Evolutionary conservation across 129 eudicot genomes (phyloP), one percentile per base, ranked within the genome.

Genomic region (Erigeron canadensis): DNA sequence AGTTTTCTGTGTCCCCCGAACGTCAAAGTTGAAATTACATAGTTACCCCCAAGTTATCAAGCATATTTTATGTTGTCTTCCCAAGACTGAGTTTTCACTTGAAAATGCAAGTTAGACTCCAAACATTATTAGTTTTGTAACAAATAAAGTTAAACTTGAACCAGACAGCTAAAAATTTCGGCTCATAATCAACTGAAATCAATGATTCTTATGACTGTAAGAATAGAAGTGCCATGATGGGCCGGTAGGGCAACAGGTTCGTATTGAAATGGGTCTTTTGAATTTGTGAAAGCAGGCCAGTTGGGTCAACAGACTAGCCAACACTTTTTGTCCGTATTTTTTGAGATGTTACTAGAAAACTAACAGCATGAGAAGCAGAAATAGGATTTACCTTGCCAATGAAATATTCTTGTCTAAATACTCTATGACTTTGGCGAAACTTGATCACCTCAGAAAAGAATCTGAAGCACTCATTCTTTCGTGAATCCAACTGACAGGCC

Each of bases 361-460:
- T 50, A 15, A 18, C 56, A 5, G 19, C 56, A 15, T 50, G 16
- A 50, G 55, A 50, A 50, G 56, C 56, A 50, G 40, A 51, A 17
- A 47, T 40, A 69, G n/a, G 15, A 57, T 57, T 70, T 86, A 94
- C 98, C 88, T 84, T 81, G 71, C 87, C 85, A 55, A 94, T 73
- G 73, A 94, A 94, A 77, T 70, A 45, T 67, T 89, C 96, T 65
- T 80, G 86, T 64, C 80, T 81, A 67, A 94, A 84, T 48, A 79
- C 85, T 63, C 19, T 63, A 77, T 67, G 88, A n/a, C 81, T 70
- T 61, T 66, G 78, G 56, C 97, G 96, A 72, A 87, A 89, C 84
- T 87, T 85, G 75, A 94, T 89, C 85, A 84, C 80, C 82, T 87
- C 89, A 1, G 97, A 71, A 85, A 94, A 94, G 75, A 94, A 94